A percentile compares a stretch with the other conserved stretches of the same genome.
Evolutionary conservation across 495 filamentous ascomycete genomes (phyloP).

Genomic region (Aspergillus nanangensis): DNA sequence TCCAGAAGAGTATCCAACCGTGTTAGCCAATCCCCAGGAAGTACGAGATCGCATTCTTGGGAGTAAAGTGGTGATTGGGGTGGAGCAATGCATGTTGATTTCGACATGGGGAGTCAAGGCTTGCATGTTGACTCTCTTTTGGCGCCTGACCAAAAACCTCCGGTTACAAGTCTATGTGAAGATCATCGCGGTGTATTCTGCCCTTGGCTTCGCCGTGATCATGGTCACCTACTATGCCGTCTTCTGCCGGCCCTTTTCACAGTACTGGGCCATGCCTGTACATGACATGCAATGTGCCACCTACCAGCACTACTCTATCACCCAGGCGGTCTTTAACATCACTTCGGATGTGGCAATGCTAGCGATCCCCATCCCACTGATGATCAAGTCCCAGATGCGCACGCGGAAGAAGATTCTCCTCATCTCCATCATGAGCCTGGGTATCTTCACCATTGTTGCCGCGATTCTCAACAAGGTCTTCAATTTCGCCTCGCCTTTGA

Average conservation of each 20-base stretch:
- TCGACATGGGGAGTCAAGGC: conserved; percentile 46
- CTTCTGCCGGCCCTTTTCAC: conserved; percentile 57
- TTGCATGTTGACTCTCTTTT: conserved; percentile 50
- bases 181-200: conserved; percentile 49
- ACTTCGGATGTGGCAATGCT: conserved; percentile 61
- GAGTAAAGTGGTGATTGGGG: conserved; percentile 48
- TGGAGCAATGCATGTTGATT: conserved; percentile 49
- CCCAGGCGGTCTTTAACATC: conserved; percentile 62
- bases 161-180: conserved; percentile 45
- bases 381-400: conserved; percentile 51
- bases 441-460: conserved; percentile 59
- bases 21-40: conserved; percentile 39
- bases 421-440: conserved; percentile 45
- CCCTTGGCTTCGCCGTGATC: conserved; percentile 53
- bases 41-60: conserved; percentile 42
- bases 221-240: conserved; percentile 60
- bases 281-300: conserved; percentile 31
- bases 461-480: conserved; percentile 64
- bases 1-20: conserved; percentile 41
- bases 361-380: conserved; percentile 53
- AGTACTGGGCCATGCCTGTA: conserved; percentile 56
- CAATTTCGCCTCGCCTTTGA: conserved; percentile 53
- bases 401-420: conserved; percentile 49
- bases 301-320: conserved; percentile 54
- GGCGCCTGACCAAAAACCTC: conserved; percentile 36